Base-by-base conservation (phyloP, 1,284 basidiomycete species). In the Trichosporon sp. region DNA sequence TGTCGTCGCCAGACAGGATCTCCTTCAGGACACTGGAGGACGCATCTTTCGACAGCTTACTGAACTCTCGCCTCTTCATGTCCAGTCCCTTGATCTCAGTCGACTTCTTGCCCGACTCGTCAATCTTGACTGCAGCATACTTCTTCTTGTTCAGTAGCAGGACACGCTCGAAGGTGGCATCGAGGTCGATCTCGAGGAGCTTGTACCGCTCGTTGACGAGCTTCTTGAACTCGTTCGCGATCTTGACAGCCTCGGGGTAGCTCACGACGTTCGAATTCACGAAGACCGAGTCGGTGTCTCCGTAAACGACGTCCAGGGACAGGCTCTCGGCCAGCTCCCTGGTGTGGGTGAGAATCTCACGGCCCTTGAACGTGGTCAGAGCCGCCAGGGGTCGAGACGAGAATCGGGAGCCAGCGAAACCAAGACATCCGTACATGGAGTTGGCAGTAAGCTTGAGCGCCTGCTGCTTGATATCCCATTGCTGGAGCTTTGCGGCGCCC, bases 391-490 rank as follows among this genome's bases (percentile, higher is more conserved):
- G 94, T 42, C 93, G 88, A n/a, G 96, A 97, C 75, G 95, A 98
- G 86, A 99, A 99, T 62, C 97, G 87, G 21, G 95, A 98, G 74
- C 95, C 92, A 79, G 96, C 93, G 81, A 98, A 99, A 66, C 97
- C 97, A 32, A 99, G 90, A 87, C 97, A 99, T 25, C 97, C 97
- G 83, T 99, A 99, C 96, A 99, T 99, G 86, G 93, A 96, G 86
- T 99, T 99, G 70, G 97, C 97, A 1, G 96, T 99, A 65, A 99
- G 89, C 85, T 99, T 99, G 69, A 99, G 86, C 5, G 97, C 97
- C 80, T 93, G 90, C 79, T 99, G 97, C 81, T 95, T 96, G 85
- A 99, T 98, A 78, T 99, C 93, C 80, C 91, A 95, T 91, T 95
- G 95, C 67, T 93, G 86, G 60, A 92, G 85, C 78, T 95, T 92